These are phyloP conservation scores for Neocucurbitaria cava DNA, from an alignment of 2,329 filamentous ascomycete species.

Conservation along the genomic window DNA sequence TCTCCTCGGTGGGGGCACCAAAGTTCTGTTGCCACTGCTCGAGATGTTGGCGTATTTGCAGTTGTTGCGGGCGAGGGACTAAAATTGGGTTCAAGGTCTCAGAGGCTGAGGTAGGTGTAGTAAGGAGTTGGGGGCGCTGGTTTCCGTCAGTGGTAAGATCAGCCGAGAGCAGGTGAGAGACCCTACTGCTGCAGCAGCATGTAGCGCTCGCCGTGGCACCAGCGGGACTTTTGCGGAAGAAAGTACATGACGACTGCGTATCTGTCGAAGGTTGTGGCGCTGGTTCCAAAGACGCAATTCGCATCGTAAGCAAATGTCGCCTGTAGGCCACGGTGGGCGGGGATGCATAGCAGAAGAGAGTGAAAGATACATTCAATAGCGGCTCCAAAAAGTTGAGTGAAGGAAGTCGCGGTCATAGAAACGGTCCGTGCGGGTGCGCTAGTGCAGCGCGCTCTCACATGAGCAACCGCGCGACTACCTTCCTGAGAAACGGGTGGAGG, in stretches of 20 bases:
- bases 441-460: constrained; percentile 28
- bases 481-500: not conserved
- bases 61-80: constrained; percentile 16
- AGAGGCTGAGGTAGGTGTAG: constrained; percentile 8
- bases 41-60: constrained; percentile 39
- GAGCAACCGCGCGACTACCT: not conserved
- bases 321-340: constrained; percentile 15
- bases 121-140: constrained; percentile 22
- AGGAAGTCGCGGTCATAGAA: constrained; percentile 21
- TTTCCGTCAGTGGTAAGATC: constrained; percentile 11
- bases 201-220: constrained; percentile 27
- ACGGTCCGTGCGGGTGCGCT: constrained; percentile 21
- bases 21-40: constrained; percentile 54
- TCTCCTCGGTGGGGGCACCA: constrained; percentile 39
- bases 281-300: constrained; percentile 28
- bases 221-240: constrained; percentile 13
- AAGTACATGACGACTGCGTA: constrained; percentile 4
- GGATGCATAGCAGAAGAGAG: constrained; percentile 22
- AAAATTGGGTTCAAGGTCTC: constrained; percentile 18
- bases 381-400: constrained; percentile 7
- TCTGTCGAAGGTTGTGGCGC: constrained; percentile 3
- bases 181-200: constrained; percentile 28
- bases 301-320: constrained; percentile 33
- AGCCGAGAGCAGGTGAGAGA: not conserved
- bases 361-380: constrained; percentile 17